Evolutionary conservation across 2,329 filamentous ascomycete genomes (phyloP), one percentile per base, ranked within the genome.

Genomic region (Didymosphaeria variabile): DNA sequence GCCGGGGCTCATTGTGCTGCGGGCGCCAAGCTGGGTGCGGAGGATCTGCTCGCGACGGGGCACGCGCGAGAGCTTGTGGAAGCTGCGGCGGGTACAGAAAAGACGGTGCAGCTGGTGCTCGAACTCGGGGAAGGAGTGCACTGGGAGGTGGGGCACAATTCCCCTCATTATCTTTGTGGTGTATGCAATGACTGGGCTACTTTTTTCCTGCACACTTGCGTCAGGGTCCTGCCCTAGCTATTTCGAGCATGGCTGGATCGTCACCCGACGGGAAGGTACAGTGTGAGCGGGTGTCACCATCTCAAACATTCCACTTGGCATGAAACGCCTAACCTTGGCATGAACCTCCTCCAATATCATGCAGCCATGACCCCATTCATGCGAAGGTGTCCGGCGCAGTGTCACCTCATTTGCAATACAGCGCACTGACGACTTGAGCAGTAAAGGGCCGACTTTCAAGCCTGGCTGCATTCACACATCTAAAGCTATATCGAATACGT

Each of bases 21-120:
- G 59, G 15, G 64, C 63, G 36, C 59, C 58, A 19, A 59, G 42
- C 46, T n/a, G 17, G 2, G 12, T 40, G 21, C 66, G 69, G 29
- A 67, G 69, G 29, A 67, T 56, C 45, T 62, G 66, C 0, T 68
- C 59, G 44, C 74, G 73, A 21, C 65, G 61, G 3, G 73, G 67
- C 9, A 74, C 67, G 51, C 72, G 68, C 8, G 75, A 77, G 13
- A 77, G 73, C 55, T 73, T 75, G 65, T 77, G 75, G 52, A 75
- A 74, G 45, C 63, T 63, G 60, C 71, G 71, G 4, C 61, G 68
- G 17, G 63, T 46, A 62, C 72, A 75, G 63, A 72, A 75, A 23
- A 73, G 55, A n/a, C 62, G 68, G 51, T 73, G 69, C 29, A 75
- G 60, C 31, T 68, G 69, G 23, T 34, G 57, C 12, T 70, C 66